A percentile compares a stretch with the other conserved stretches of the same genome.
These are phyloP conservation scores for Zygosaccharomyces gambellarensis DNA, from an alignment of 805 yeast species.

Conservation along the genomic window DNA sequence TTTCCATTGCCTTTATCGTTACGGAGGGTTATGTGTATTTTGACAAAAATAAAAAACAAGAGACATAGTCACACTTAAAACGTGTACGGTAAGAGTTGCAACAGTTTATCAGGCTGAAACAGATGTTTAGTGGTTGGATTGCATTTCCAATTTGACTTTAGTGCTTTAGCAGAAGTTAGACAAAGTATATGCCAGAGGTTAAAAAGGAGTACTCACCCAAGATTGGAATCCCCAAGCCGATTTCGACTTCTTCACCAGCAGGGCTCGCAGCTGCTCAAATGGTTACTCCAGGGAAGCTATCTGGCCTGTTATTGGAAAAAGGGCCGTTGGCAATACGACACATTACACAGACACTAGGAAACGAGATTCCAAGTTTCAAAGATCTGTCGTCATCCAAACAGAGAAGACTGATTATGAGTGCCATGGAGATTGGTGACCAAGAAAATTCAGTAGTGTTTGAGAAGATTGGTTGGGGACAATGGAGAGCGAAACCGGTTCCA, in stretches of 20 bases:
- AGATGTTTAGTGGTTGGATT: neutral
- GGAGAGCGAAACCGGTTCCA: constrained; percentile 62
- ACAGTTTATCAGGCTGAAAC: neutral
- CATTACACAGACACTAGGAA: constrained; percentile 71
- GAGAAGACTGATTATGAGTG: constrained; percentile 83
- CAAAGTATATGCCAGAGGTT: neutral
- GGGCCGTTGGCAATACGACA: constrained; percentile 92
- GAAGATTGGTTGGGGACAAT: constrained; percentile 97
- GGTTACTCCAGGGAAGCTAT: constrained; percentile 75
- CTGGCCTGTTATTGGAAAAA: constrained; percentile 58
- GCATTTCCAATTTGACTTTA: too few relatives aligned
- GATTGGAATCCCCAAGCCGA: constrained; percentile 16
- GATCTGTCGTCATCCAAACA: constrained; percentile 80
- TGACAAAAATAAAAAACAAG: neutral
- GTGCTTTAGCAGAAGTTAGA: too few relatives aligned
- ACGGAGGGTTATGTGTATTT: neutral
- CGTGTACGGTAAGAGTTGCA: neutral
- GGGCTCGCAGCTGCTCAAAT: constrained; percentile 84
- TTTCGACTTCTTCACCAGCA: constrained; percentile 79
- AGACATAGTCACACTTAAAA: neutral
- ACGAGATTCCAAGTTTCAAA: constrained; percentile 75
- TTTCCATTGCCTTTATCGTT: neutral
- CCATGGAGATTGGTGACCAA: constrained; percentile 68
- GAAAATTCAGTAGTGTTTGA: constrained; percentile 61
- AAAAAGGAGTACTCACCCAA: constrained; percentile 4